Evolutionary conservation across 2,329 filamentous ascomycete genomes (phyloP).

Genomic region (Amylocarpus encephaloides): DNA sequence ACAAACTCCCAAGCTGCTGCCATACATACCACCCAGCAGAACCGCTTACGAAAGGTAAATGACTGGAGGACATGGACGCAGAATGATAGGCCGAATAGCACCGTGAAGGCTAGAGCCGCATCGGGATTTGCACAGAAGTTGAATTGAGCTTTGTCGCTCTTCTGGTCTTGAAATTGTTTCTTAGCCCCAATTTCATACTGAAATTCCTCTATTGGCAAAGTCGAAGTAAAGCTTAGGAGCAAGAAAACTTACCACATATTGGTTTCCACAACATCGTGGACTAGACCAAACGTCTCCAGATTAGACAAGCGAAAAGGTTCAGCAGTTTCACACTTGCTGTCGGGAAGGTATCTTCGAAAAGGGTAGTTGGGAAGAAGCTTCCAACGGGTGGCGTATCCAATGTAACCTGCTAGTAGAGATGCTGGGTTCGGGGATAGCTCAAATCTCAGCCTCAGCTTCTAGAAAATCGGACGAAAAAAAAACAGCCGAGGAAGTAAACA

Average conservation of each 20-base stretch:
- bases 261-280: too few relatives aligned
- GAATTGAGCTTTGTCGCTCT: not conserved
- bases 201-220: too few relatives aligned
- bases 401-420: not conserved
- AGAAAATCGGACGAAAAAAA: not conserved
- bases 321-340: too few relatives aligned
- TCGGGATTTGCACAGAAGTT: not conserved
- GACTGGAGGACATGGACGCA: constrained; percentile 30
- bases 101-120: constrained; percentile 27
- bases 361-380: too few relatives aligned
- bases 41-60: constrained; percentile 30
- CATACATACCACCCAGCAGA: constrained; percentile 39
- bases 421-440: not conserved
- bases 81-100: constrained; percentile 30
- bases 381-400: not conserved
- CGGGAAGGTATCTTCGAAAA: too few relatives aligned
- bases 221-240: too few relatives aligned
- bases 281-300: too few relatives aligned
- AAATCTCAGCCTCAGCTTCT: not conserved
- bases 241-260: too few relatives aligned
- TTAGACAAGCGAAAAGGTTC: too few relatives aligned
- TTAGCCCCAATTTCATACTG: not conserved
- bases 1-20: constrained; percentile 35
- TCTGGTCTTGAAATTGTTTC: not conserved
- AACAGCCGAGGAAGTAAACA: too few relatives aligned